Evolutionary conservation across 2,329 filamentous ascomycete species (phyloP), one percentile per base, ranked within the genome.

Genomic region (Colletotrichum karsti): DNA sequence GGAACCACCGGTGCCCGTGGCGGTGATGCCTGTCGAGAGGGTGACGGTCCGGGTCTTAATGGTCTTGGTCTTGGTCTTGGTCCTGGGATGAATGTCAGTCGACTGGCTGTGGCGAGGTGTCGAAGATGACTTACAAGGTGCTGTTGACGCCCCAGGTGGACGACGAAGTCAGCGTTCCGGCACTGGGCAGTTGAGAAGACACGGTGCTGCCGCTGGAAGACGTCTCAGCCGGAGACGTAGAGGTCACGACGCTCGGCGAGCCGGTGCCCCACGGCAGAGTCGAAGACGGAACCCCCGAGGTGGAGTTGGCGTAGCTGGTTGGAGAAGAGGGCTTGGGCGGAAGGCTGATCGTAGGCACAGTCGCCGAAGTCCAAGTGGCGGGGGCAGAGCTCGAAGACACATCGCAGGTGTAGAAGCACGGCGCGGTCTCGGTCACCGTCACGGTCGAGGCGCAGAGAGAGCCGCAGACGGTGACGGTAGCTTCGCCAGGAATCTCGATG

Each of bases 341-440:
- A 4, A 55, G 13, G 7, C 51, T 55, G 22, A 39, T 51, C 9
- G 66, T 39, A 7, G 67, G 59, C 37, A 58, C 26, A 10, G 69
- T 42, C 22, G 35, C 20, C 2, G 66, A 44, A 20, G 46, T 61
- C 15, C 42, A 44, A 0, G 39, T 35, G 7, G 22, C 37, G 15
- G 60, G 26, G n/a, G n/a, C 2, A 7, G 30, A 30, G 18, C 26
- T 24, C 26, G 53, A 33, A 30, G 26, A 28, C 13, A 48, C 20
- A 1, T 8, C 41, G 10, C 61, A 69, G 3, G 70, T 68, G 30
- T 72, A 74, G 54, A 71, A 74, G 9, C 73, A 73, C 4, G 74
- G 69, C 1, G 75, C 73, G 46, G 76, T 81, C 44, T 70, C 53
- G 7, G 72, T 73, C 59, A 79, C 73, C 8, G 79, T 73, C 56